Evolutionary conservation across 257 asterid species (phyloP).

Genomic region (Petunia axillaris): DNA sequence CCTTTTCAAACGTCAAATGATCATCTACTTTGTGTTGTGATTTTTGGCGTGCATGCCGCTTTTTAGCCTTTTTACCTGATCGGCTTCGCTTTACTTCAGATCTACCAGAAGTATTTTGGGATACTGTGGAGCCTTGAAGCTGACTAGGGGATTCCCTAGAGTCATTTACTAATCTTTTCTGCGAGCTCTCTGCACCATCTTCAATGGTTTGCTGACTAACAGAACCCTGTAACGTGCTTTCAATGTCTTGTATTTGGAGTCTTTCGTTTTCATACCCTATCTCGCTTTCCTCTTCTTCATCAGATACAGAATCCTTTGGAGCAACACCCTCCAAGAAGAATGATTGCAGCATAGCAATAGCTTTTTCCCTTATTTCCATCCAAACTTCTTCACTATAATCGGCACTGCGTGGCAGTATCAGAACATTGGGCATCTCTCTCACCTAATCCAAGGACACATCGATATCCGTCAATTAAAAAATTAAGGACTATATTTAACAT

Average conservation of each 20-base stretch:
- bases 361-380: slow-evolving; percentile 98
- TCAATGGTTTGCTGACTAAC: slow-evolving; percentile 52
- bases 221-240: slow-evolving; percentile 62
- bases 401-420: slow-evolving; percentile 98
- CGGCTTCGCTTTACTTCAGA: slow-evolving; percentile 86
- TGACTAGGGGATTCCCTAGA: slow-evolving; percentile 69
- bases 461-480: slow-evolving; percentile 16
- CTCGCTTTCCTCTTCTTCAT: slow-evolving; percentile 77
- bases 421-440: slow-evolving; percentile 98
- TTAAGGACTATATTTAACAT: slow-evolving; percentile 21
- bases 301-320: slow-evolving; percentile 83
- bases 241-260: slow-evolving; percentile 47
- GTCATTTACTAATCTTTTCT: slow-evolving; percentile 54
- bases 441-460: slow-evolving; percentile 50
- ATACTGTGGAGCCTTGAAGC: slow-evolving; percentile 61
- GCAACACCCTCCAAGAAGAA: slow-evolving; percentile 73
- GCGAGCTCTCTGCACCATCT: slow-evolving; percentile 74
- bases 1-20: slow-evolving; percentile 61
- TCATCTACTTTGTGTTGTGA: slow-evolving; percentile 81
- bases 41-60: slow-evolving; percentile 91
- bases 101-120: slow-evolving; percentile 60
- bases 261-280: slow-evolving; percentile 53
- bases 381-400: slow-evolving; percentile 99
- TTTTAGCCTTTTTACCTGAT: slow-evolving; percentile 93
- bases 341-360: slow-evolving; percentile 75